Conservation (phyloP, 1,284 basidiomycete species). For the Trametes versicolor region DNA sequence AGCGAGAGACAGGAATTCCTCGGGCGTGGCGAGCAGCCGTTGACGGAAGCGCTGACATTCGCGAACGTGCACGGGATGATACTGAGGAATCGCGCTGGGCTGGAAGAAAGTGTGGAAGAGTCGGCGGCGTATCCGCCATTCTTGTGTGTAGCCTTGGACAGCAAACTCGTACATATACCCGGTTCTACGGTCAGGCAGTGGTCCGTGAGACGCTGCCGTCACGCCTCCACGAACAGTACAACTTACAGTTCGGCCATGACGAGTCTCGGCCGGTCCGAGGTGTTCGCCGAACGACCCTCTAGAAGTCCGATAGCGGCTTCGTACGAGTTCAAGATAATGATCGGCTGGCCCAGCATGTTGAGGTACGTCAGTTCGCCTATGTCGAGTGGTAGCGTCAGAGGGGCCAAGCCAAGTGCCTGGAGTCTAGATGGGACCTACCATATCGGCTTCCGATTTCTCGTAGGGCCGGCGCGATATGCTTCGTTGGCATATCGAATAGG, state of each 20-base stretch:
- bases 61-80: conserved; percentile 2
- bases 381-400: no score
- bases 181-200: not conserved
- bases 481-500: conserved; percentile 29
- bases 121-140: conserved; percentile 24
- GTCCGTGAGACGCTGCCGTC: not conserved
- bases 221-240: no score
- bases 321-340: conserved; percentile 33
- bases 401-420: not conserved
- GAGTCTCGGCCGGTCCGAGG: not conserved
- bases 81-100: conserved; percentile 15
- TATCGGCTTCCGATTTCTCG: conserved; percentile 27
- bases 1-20: conserved; percentile 18
- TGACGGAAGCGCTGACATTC: conserved; percentile 15
- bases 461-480: conserved; percentile 24
- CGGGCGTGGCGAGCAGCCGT: conserved; percentile 13
- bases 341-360: conserved; percentile 23
- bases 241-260: conserved; percentile 31
- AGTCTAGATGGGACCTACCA: conserved; percentile 18
- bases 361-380: conserved; percentile 33
- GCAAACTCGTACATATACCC: conserved; percentile 25
- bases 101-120: conserved; percentile 28
- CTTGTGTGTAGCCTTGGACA: conserved; percentile 14
- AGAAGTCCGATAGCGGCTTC: conserved; percentile 33
- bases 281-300: conserved; percentile 33